A percentile compares a stretch with the other conserved stretches of the same genome.
phyloP scores from a whole-genome alignment of 768 basidiomycete genomes.

The Cyclocybe aegerita region DNA sequence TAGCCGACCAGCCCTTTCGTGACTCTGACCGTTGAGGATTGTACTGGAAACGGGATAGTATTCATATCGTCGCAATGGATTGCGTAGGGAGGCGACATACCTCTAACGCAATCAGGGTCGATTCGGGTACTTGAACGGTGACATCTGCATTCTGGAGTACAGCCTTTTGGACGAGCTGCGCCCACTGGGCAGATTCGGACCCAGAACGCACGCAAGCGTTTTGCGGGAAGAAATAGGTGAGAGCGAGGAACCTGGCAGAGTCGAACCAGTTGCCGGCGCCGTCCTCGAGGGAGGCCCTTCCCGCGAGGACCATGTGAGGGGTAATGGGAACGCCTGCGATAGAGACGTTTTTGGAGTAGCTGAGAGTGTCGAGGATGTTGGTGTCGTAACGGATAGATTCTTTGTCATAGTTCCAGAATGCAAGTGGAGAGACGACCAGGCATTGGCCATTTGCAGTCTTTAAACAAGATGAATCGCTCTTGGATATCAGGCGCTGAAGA shows the following conservation, averaged over 20 bases:
- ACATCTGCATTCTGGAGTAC: conserved; percentile 33
- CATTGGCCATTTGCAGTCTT: conserved; percentile 53
- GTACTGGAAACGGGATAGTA: conserved; percentile 38
- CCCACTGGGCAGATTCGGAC: conserved; percentile 62
- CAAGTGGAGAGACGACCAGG: conserved; percentile 69
- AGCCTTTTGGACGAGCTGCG: conserved; percentile 46
- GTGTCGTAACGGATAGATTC: conserved; percentile 48
- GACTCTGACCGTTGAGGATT: conserved; percentile 46
- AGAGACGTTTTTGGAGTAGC: conserved; percentile 49
- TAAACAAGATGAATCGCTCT: conserved; percentile 50
- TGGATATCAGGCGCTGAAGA: conserved; percentile 41
- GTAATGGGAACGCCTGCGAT: conserved; percentile 65
- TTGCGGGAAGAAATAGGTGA: conserved; percentile 84
- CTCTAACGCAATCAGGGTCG: conserved; percentile 47
- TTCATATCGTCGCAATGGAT: conserved; percentile 1
- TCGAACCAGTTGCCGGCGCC: conserved; percentile 51
- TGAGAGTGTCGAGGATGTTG: conserved; percentile 61
- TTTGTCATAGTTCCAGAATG: conserved; percentile 73
- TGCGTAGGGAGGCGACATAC: conserved; percentile 21
- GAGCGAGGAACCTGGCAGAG: conserved; percentile 67
- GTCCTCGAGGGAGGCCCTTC: conserved; percentile 56
- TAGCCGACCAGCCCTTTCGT: conserved; percentile 48
- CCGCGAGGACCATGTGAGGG: conserved; percentile 76
- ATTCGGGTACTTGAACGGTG: conserved; percentile 29
- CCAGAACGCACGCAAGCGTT: conserved; percentile 62